These are phyloP conservation scores for Aeschynomene evenia DNA, from an alignment of 306 rosid species.

Conservation along the genomic window DNA sequence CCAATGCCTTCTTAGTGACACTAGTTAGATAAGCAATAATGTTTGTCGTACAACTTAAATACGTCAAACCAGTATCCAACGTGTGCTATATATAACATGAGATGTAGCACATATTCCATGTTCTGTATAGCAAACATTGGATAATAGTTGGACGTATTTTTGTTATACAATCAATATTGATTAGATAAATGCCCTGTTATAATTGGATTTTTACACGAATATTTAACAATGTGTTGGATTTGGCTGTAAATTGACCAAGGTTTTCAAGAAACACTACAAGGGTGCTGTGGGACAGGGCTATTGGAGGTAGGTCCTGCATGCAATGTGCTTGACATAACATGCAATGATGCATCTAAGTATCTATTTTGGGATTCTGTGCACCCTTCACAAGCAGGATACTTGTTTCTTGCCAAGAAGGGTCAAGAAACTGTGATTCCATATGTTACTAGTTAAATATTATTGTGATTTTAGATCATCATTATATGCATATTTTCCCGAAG, in stretches of 20 bases:
- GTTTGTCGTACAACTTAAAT: too few relatives aligned
- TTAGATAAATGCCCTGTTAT: too few relatives aligned
- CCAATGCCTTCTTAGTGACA: too few relatives aligned
- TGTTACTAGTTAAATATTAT: not conserved
- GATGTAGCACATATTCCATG: too few relatives aligned
- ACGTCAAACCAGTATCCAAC: too few relatives aligned
- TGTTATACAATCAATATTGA: too few relatives aligned
- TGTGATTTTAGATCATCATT: not conserved
- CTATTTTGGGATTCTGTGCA: constrained; percentile 46
- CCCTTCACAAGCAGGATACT: constrained; percentile 35
- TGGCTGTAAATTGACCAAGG: constrained; percentile 21
- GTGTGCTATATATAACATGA: too few relatives aligned
- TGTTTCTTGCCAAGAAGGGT: not conserved
- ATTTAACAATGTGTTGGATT: not conserved
- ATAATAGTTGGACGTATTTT: too few relatives aligned
- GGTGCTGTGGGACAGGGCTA: constrained; percentile 50
- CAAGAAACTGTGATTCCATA: not conserved
- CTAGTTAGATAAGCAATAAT: too few relatives aligned
- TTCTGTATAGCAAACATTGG: too few relatives aligned
- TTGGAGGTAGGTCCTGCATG: constrained; percentile 34
- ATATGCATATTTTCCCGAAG: not conserved
- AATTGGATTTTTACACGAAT: not conserved
- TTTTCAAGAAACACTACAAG: constrained; percentile 19
- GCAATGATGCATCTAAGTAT: constrained; percentile 32
- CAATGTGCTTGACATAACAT: constrained; percentile 18